phyloP scores from a whole-genome alignment of 306 rosid genomes.

The Dryas drummondii region DNA sequence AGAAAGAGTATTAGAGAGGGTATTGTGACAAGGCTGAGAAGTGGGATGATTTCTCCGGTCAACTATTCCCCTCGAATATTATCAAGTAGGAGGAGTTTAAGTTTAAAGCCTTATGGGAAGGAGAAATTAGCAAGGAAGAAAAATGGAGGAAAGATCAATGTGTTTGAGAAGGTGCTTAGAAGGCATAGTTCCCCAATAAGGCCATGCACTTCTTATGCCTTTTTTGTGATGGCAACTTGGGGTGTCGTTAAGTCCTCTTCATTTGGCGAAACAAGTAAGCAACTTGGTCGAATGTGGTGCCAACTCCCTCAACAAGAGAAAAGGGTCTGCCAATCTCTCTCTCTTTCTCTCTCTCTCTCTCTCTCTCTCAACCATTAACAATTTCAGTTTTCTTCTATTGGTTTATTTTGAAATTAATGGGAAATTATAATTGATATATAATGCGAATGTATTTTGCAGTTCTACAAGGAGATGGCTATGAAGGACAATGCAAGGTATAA shows the following conservation, averaged over 20 bases:
- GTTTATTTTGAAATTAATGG: not conserved
- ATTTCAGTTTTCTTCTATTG: not conserved
- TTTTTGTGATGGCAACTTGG: constrained; percentile 29
- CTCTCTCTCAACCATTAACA: not conserved
- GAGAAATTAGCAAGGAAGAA: not conserved
- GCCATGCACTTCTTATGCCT: constrained; percentile 31
- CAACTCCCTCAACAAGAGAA: constrained; percentile 21
- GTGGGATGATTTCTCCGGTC: constrained; percentile 27
- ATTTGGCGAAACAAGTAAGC: constrained; percentile 27
- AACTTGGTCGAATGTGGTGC: constrained; percentile 27
- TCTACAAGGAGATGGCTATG: constrained; percentile 27
- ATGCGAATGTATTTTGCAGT: constrained; percentile 8
- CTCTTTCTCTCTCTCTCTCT: not conserved
- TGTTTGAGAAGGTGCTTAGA: constrained; percentile 29
- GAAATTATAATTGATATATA: not conserved
- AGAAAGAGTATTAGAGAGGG: not conserved
- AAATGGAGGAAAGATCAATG: constrained; percentile 7
- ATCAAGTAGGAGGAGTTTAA: not conserved
- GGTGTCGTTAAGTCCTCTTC: constrained; percentile 14
- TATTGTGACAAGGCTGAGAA: constrained; percentile 28
- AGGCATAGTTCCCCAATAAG: constrained; percentile 25
- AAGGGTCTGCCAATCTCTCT: constrained; percentile 9
- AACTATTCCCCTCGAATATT: constrained; percentile 13
- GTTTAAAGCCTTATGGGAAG: not conserved
- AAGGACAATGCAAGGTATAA: constrained; percentile 36